Conservation (phyloP, 768 basidiomycete species). For the Lanmaoa rubissima region DNA sequence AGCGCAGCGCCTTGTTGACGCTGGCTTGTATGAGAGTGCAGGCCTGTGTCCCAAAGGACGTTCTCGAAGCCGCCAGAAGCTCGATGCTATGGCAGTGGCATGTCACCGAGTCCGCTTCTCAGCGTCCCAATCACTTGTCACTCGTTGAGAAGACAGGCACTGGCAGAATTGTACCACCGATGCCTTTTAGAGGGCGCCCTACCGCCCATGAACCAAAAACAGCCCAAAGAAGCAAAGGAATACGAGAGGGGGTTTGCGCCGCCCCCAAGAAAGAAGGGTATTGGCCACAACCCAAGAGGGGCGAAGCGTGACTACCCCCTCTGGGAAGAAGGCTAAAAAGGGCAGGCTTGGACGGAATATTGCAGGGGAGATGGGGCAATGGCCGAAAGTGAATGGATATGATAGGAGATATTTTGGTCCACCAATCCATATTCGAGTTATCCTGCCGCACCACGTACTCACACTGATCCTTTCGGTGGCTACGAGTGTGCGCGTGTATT, state of each 20-base stretch:
- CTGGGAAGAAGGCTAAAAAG: slow-evolving; percentile 5
- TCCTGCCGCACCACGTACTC: background rate
- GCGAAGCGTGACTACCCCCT: background rate
- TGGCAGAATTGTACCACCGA: background rate
- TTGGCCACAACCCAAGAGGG: background rate
- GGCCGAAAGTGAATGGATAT: background rate
- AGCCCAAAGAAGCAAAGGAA: background rate
- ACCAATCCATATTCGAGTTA: background rate
- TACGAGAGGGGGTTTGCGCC: background rate
- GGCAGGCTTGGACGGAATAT: background rate
- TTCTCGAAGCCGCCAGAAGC: background rate
- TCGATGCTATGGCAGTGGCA: background rate
- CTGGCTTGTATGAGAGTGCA: background rate
- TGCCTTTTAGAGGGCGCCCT: background rate
- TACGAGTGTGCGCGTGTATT: background rate
- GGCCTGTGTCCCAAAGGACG: background rate
- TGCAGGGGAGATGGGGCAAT: background rate
- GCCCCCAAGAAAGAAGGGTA: background rate
- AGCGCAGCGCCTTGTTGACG: background rate
- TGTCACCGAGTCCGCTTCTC: background rate
- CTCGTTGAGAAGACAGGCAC: background rate
- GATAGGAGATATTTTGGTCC: slow-evolving; percentile 2
- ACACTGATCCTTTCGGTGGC: background rate
- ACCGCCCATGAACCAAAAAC: background rate
- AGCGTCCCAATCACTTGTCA: background rate